phyloP scores from a whole-genome alignment of 176 grass and related monocot genomes.

The Aegilops tauschii region DNA sequence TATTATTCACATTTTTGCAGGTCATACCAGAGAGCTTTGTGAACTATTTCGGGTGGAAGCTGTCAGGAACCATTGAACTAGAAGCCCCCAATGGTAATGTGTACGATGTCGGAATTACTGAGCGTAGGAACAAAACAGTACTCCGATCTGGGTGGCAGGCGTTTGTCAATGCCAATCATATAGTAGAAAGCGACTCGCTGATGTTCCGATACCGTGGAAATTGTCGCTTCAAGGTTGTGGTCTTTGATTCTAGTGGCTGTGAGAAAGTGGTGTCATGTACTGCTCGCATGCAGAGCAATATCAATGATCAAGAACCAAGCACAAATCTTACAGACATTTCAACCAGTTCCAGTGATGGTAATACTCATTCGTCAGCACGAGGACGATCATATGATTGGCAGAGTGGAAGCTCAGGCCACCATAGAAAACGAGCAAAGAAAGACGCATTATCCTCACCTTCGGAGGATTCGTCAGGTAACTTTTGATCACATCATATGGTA shows the following conservation, averaged over 20 bases:
- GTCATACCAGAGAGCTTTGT: slow-evolving; percentile 41
- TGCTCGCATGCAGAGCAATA: not conserved
- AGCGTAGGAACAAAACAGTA: not conserved
- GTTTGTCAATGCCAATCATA: slow-evolving; percentile 37
- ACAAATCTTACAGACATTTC: not conserved
- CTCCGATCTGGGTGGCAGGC: slow-evolving; percentile 40
- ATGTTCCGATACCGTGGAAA: slow-evolving; percentile 32
- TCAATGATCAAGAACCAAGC: not conserved
- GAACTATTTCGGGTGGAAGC: slow-evolving; percentile 24
- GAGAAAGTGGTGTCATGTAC: slow-evolving; percentile 34
- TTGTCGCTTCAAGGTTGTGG: slow-evolving; percentile 35
- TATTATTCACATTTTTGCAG: not conserved
- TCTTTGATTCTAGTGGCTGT: slow-evolving; percentile 32
- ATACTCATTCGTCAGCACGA: not conserved
- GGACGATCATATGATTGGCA: not conserved
- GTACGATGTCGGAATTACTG: slow-evolving; percentile 24
- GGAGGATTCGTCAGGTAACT: not conserved
- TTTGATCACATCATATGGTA: not conserved
- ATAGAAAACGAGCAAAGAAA: not conserved
- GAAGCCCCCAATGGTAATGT: slow-evolving; percentile 23
- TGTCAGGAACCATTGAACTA: slow-evolving; percentile 29
- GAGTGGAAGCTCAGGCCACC: not conserved
- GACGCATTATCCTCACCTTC: not conserved
- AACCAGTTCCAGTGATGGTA: not conserved
- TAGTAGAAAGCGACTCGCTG: slow-evolving; percentile 36